These are phyloP conservation scores for Magnusiomyces tetraspermus DNA, from an alignment of 1,139 yeast species.

Conservation along the genomic window DNA sequence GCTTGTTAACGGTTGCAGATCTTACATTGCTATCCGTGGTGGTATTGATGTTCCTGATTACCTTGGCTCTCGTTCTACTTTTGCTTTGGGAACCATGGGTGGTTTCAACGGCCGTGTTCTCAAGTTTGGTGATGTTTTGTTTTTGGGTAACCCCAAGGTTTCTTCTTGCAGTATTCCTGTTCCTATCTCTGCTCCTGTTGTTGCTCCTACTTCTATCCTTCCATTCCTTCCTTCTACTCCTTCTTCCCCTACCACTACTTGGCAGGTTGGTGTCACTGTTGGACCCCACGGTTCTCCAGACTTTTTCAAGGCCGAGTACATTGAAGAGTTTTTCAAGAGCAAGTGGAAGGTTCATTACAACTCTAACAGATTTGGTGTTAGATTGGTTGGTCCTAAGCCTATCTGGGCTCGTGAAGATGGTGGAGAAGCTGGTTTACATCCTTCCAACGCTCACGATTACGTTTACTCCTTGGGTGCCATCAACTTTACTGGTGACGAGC, in stretches of 20 bases:
- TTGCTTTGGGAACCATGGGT: constrained; percentile 89
- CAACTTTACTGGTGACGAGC: constrained; percentile 97
- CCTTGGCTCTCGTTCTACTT: constrained; percentile 92
- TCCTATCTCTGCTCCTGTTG: constrained; percentile 54
- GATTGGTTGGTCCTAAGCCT: constrained; percentile 92
- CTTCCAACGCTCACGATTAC: constrained; percentile 95
- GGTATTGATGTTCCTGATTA: constrained; percentile 93
- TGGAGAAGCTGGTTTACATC: constrained; percentile 97
- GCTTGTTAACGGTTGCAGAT: constrained; percentile 71
- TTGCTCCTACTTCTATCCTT: constrained; percentile 47
- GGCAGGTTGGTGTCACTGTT: constrained; percentile 89
- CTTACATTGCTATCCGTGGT: constrained; percentile 82
- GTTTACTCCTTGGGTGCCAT: constrained; percentile 94
- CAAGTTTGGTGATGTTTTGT: constrained; percentile 84
- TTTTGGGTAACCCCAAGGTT: constrained; percentile 68
- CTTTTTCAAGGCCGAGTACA: constrained; percentile 70
- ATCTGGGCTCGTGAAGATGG: constrained; percentile 96
- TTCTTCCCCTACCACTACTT: constrained; percentile 40
- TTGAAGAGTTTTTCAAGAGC: constrained; percentile 60
- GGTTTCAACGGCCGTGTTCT: constrained; percentile 89
- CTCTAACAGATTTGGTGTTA: constrained; percentile 91
- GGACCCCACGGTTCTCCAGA: constrained; percentile 99
- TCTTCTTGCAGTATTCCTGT: constrained; percentile 60
- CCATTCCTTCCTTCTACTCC: constrained; percentile 38
- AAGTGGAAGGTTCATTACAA: constrained; percentile 95